phyloP scores from a whole-genome alignment of 2,329 filamentous ascomycete species.

The Trichoderma arundinaceum region DNA sequence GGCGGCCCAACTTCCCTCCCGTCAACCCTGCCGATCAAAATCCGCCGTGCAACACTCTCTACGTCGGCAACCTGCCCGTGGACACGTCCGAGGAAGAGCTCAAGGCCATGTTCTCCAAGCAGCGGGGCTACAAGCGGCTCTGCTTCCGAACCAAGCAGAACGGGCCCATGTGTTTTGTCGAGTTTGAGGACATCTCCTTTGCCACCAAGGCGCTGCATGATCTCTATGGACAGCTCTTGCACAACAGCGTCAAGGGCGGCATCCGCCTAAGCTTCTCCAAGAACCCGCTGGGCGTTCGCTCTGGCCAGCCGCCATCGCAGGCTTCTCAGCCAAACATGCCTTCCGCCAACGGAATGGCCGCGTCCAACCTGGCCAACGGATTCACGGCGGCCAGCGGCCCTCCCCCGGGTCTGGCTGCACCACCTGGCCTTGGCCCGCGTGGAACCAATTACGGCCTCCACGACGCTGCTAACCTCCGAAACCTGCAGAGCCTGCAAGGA shows the following conservation, averaged over 20 bases:
- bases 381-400: constrained; percentile 76
- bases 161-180: constrained; percentile 98
- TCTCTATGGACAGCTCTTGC: constrained; percentile 82
- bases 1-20: constrained; percentile 73
- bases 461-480: not conserved
- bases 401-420: constrained; percentile 78
- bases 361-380: constrained; percentile 55
- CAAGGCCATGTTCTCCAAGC: constrained; percentile 89
- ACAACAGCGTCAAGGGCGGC: constrained; percentile 92
- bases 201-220: constrained; percentile 91
- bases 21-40: constrained; percentile 96
- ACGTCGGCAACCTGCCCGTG: constrained; percentile 93
- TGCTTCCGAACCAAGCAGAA: constrained; percentile 95
- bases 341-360: constrained; percentile 65
- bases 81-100: constrained; percentile 95
- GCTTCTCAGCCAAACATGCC: constrained; percentile 50
- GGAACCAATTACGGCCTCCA: constrained; percentile 37
- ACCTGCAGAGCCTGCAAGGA: not conserved
- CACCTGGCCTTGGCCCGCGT: constrained; percentile 66
- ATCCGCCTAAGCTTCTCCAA: constrained; percentile 97
- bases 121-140: constrained; percentile 91
- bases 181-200: constrained; percentile 92
- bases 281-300: constrained; percentile 91
- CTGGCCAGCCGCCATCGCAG: constrained; percentile 63
- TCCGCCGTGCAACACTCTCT: constrained; percentile 95